Base-by-base conservation (phyloP, 2,329 filamentous ascomycete species). In the Clonostachys byssicola region DNA sequence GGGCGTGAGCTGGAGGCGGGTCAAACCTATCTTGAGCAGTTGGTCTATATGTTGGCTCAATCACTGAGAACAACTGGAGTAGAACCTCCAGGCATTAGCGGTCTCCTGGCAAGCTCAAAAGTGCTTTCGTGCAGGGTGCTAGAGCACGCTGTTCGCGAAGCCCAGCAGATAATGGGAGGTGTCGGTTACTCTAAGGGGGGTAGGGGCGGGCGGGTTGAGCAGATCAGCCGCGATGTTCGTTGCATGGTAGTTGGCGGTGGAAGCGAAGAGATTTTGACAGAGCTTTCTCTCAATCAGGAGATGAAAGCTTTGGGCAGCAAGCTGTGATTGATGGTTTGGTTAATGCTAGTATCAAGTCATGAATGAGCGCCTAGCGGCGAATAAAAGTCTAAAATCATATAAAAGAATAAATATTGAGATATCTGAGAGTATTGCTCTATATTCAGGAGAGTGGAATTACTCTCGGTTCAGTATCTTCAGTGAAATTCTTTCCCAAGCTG, bases 11-110 rank as follows among this genome's bases (percentile, higher is more conserved):
- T 85, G n/a, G 81, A 85, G 52, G 75, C 77, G 0, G 76, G 80
- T 42, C 81, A 78, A 61, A 77, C 80, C 0, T 84, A 80, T 65
- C 60, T 85, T 49, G 81, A 85, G 54, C 79, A 84, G 56, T 63
- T 85, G 4, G 78, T 77, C 6, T 79, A 76, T 56, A 75, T 78
- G 40, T 66, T 78, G 40, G 40, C 67, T 75, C 36, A 13, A 48
- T 17, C 48, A 54, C 48, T 34, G 54, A 3, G 47, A 51, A 1
- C 56, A 55, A 14, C 53, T 52, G 39, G 16, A 23, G 34, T 23
- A 12, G 12, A 34, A 38, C 33, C 17, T 18, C 4, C 44, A 8
- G 33, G 62, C 14, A 48, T 66, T 36, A 62, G 60, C 0, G 65
- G 63, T 0, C 54, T 67, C 35, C 52, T 61, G 33, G 64, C 64